Percentiles rank a stretch among this genome's conserved stretches.
These are phyloP conservation scores for Phytophthora foliorum DNA, from an alignment of 352 stramenopile species.

Conservation along the genomic window DNA sequence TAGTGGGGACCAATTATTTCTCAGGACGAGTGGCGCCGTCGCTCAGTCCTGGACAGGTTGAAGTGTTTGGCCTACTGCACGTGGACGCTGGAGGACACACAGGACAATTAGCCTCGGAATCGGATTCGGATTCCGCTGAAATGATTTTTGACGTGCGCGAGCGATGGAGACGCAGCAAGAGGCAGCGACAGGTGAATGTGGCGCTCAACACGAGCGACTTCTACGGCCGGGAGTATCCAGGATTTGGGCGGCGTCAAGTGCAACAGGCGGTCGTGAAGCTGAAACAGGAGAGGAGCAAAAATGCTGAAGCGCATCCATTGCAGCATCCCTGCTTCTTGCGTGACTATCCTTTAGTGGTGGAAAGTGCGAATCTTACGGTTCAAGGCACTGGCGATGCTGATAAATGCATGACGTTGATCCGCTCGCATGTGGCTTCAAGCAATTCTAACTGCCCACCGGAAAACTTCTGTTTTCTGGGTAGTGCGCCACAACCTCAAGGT, in stretches of 20 bases:
- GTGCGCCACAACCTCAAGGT: slow-evolving; percentile 53
- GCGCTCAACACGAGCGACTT: slow-evolving; percentile 78
- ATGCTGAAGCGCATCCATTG: slow-evolving; percentile 14
- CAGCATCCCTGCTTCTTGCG: slow-evolving; percentile 64
- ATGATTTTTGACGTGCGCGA: slow-evolving; percentile 76
- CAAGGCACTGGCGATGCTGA: slow-evolving; percentile 52
- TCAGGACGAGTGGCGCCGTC: slow-evolving; percentile 54
- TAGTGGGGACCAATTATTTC: slow-evolving; percentile 72
- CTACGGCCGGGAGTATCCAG: slow-evolving; percentile 60
- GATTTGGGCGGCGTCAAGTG: slow-evolving; percentile 46
- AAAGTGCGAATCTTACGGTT: slow-evolving; percentile 36
- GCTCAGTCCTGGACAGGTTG: slow-evolving; percentile 60
- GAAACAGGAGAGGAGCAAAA: slow-evolving; percentile 23
- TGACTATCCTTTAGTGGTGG: slow-evolving; percentile 27
- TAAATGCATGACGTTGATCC: slow-evolving; percentile 55
- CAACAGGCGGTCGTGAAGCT: slow-evolving; percentile 44
- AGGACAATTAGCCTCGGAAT: slow-evolving; percentile 24
- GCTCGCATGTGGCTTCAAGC: slow-evolving; percentile 48
- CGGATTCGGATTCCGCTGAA: slow-evolving; percentile 39
- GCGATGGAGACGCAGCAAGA: slow-evolving; percentile 72
- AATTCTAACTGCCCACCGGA: slow-evolving; percentile 64
- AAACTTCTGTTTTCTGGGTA: slow-evolving; percentile 63
- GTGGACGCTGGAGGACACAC: slow-evolving; percentile 47
- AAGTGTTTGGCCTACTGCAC: slow-evolving; percentile 69
- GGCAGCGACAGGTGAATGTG: slow-evolving; percentile 63